phyloP scores from a whole-genome alignment of 768 basidiomycete species.

The Russula abietina region DNA sequence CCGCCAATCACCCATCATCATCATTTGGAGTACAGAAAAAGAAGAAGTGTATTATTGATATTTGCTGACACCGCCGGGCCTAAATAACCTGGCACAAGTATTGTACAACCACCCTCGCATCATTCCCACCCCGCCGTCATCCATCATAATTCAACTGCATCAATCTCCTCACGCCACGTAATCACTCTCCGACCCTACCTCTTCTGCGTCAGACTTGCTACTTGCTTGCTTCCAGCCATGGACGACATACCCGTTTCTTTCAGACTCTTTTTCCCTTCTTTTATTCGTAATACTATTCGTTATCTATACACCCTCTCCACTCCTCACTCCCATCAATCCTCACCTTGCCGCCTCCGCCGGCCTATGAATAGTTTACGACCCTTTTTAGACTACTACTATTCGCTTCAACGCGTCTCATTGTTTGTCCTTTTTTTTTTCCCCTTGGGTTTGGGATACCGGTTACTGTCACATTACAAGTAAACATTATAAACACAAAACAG shows the following conservation, averaged over 20 bases:
- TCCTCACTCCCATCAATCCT: neutral
- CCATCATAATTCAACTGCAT: slow-evolving; percentile 16
- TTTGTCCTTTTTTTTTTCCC: neutral
- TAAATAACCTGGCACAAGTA: slow-evolving; percentile 10
- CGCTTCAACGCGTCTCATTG: slow-evolving; percentile 12
- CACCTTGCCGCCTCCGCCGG: no score
- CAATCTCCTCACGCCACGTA: slow-evolving; percentile 3
- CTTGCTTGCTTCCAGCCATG: slow-evolving; percentile 10
- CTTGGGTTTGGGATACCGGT: slow-evolving; percentile 18
- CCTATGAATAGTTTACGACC: slow-evolving; percentile 9
- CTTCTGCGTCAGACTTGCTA: slow-evolving; percentile 4
- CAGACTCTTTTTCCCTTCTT: no score
- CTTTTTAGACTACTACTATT: slow-evolving; percentile 6
- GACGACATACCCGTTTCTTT: slow-evolving; percentile 12
- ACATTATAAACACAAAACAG: slow-evolving; percentile 18
- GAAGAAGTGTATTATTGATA: slow-evolving; percentile 22
- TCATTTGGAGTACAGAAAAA: neutral
- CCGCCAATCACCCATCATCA: neutral
- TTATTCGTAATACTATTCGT: slow-evolving; percentile 21
- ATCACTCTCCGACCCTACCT: neutral
- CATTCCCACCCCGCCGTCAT: slow-evolving; percentile 8
- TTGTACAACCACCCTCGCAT: slow-evolving; percentile 14
- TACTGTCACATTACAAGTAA: slow-evolving; percentile 15
- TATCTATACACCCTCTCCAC: slow-evolving; percentile 10
- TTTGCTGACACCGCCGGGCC: slow-evolving; percentile 5